Evolutionary conservation across 2,329 filamentous ascomycete species (phyloP).

Genomic region (Colletotrichum tamarilloi): DNA sequence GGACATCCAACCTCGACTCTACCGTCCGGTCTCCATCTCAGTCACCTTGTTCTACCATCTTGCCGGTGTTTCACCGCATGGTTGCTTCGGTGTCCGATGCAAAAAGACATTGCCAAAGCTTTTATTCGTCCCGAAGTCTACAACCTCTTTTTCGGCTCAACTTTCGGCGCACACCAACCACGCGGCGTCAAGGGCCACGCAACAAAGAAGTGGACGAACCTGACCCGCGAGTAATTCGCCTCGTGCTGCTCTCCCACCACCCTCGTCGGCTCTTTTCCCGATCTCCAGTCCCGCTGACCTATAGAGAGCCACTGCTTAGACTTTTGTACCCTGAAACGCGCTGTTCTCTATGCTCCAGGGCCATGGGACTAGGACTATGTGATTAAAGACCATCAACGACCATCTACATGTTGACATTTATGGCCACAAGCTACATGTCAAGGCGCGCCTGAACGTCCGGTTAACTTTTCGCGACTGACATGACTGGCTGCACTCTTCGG

Average conservation of each 20-base stretch:
- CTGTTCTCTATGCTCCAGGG: background rate
- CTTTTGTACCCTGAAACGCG: slow-evolving; percentile 17
- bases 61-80: background rate
- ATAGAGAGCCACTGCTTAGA: slow-evolving; percentile 7
- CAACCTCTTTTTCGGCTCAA: background rate
- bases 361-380: background rate
- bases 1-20: background rate
- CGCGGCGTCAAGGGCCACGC: background rate
- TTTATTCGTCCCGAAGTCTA: background rate
- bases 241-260: background rate
- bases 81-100: background rate
- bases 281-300: background rate
- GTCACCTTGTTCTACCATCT: background rate
- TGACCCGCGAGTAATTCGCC: background rate
- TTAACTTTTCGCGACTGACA: background rate
- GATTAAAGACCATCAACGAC: background rate
- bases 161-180: background rate
- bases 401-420: background rate
- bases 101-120: background rate
- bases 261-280: background rate
- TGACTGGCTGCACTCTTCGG: background rate
- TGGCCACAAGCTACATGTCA: background rate
- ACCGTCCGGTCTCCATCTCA: background rate
- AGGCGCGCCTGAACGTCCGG: background rate
- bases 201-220: slow-evolving; percentile 3